Evolutionary conservation across 257 asterid species (phyloP).

Genomic region (Striga asiatica): DNA sequence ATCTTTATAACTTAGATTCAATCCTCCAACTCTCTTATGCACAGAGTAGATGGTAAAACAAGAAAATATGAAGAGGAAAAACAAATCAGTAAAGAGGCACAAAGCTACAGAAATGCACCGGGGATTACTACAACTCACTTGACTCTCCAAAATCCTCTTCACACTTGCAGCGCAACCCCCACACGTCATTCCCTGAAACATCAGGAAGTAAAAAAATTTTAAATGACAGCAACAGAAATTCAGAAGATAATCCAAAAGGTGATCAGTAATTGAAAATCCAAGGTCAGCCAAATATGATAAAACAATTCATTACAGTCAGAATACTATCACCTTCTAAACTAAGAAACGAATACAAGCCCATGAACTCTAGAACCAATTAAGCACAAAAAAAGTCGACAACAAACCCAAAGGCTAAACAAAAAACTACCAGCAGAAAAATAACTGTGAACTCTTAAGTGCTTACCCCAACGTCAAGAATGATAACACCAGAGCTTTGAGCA

Average conservation of each 20-base stretch:
- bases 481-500: conserved; percentile 64
- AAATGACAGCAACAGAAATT: neutral
- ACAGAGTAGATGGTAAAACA: too few species aligned
- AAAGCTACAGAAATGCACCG: neutral
- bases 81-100: neutral
- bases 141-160: conserved; percentile 54
- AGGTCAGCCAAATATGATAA: too few species aligned
- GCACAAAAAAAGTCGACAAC: too few species aligned
- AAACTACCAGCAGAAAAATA: neutral
- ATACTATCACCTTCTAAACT: too few species aligned
- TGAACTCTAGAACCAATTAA: neutral
- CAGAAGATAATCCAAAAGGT: neutral
- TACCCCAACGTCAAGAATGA: conserved; percentile 86
- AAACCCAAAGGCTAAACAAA: too few species aligned
- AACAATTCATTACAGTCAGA: too few species aligned
- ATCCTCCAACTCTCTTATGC: conserved; percentile 3
- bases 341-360: too few species aligned
- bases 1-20: conserved; percentile 2
- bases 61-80: neutral
- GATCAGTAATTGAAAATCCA: neutral
- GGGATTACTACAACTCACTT: conserved; percentile 28
- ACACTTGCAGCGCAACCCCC: conserved; percentile 69
- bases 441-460: conserved; percentile 15
- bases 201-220: neutral
- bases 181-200: conserved; percentile 64